phyloP scores from a whole-genome alignment of 2,329 filamentous ascomycete species.

The Clonostachys chloroleuca region DNA sequence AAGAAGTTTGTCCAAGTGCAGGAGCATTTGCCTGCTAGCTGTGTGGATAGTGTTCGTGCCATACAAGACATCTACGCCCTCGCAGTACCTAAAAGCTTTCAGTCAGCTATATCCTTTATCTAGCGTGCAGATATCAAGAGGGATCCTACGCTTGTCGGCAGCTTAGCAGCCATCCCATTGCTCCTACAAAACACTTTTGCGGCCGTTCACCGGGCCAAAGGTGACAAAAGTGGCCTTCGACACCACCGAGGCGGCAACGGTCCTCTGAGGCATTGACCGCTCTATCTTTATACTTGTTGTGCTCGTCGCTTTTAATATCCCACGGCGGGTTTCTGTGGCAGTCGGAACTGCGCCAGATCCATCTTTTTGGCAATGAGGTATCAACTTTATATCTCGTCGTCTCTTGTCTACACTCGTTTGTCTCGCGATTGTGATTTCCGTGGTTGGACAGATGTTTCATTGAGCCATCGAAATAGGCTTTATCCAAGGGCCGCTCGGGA shows the following conservation, averaged over 20 bases:
- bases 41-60: slow-evolving; percentile 7
- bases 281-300: neutral
- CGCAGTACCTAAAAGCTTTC: slow-evolving; percentile 2
- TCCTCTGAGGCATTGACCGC: neutral
- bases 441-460: no score
- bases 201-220: neutral
- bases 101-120: neutral
- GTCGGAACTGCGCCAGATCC: slow-evolving; percentile 5
- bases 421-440: no score
- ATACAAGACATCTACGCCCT: slow-evolving; percentile 6
- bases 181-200: slow-evolving; percentile 3
- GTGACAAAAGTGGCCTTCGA: neutral
- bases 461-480: no score
- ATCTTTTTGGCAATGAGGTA: neutral
- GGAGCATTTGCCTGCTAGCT: slow-evolving; percentile 1
- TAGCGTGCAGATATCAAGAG: neutral
- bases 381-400: no score
- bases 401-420: no score
- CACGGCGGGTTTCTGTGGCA: slow-evolving; percentile 2
- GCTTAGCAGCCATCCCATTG: slow-evolving; percentile 4
- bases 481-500: neutral
- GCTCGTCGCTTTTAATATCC: neutral
- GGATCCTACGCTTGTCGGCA: slow-evolving; percentile 4
- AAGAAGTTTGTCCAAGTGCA: slow-evolving; percentile 1
- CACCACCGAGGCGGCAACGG: neutral